Evolutionary conservation across 129 eudicot genomes (phyloP).

Genomic region (Pittosporum tobira): DNA sequence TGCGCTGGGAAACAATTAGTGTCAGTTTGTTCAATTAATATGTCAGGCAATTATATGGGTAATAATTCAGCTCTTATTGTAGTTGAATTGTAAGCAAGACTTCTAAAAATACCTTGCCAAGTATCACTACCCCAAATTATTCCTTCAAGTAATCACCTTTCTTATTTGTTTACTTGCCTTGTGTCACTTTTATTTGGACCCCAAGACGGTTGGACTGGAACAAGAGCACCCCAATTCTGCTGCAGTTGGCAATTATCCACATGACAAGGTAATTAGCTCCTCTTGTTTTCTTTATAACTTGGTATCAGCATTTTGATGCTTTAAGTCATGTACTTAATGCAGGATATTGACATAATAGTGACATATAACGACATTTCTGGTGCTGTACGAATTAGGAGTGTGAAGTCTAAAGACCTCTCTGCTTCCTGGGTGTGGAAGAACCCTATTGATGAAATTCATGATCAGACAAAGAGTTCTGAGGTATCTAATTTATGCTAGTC

Average conservation of each 20-base stretch:
- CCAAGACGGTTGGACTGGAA: conserved; percentile 30
- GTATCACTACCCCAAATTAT: too few relatives aligned
- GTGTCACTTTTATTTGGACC: conserved; percentile 16
- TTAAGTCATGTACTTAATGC: conserved; percentile 30
- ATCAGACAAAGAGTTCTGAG: conserved; percentile 27
- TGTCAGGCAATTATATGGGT: too few relatives aligned
- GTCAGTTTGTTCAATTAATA: too few relatives aligned
- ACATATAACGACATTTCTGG: conserved; percentile 89
- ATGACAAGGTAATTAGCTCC: conserved; percentile 44
- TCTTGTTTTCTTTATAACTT: conserved; percentile 13
- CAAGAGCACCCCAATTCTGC: conserved; percentile 25
- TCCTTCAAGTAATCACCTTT: not conserved
- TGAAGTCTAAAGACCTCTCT: conserved; percentile 66
- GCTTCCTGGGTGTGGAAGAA: conserved; percentile 94
- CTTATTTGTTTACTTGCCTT: conserved; percentile 1
- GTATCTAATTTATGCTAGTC: conserved; percentile 20
- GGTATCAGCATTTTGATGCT: conserved; percentile 18
- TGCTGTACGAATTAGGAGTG: conserved; percentile 57
- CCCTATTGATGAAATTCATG: conserved; percentile 44
- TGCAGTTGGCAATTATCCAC: conserved; percentile 24
- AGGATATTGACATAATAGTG: conserved; percentile 94
- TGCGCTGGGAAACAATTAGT: too few relatives aligned
- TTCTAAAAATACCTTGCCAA: too few relatives aligned
- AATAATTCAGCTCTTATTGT: too few relatives aligned
- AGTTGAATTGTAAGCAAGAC: too few relatives aligned